These are phyloP conservation scores for Fusarium tjaetaba DNA, from an alignment of 2,329 filamentous ascomycete species.

Conservation along the genomic window DNA sequence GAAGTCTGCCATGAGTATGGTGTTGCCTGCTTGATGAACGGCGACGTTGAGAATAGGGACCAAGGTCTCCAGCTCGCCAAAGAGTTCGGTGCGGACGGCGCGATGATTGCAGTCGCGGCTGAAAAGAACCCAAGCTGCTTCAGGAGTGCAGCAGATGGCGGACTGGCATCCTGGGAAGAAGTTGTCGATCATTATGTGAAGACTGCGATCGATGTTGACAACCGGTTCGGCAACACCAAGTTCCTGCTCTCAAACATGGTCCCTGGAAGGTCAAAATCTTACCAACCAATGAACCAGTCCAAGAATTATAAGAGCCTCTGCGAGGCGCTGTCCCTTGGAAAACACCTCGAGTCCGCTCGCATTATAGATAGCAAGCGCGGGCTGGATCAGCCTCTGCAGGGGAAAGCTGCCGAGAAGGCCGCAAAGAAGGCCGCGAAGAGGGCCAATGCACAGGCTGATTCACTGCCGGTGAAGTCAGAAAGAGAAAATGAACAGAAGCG, in stretches of 20 bases:
- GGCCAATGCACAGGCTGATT: conserved; percentile 56
- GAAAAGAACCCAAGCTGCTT: conserved; percentile 94
- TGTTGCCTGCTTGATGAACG: conserved; percentile 95
- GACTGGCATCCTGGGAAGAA: conserved; percentile 77
- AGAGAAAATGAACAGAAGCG: conserved; percentile 46
- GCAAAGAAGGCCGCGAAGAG: conserved; percentile 48
- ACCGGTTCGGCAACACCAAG: conserved; percentile 93
- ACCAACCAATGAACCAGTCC: conserved; percentile 68
- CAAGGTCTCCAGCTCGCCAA: conserved; percentile 76
- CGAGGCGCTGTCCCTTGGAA: conserved; percentile 69
- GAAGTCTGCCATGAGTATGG: conserved; percentile 83
- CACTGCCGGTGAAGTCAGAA: conserved; percentile 55
- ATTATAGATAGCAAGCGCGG: conserved; percentile 72
- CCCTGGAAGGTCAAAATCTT: conserved; percentile 77
- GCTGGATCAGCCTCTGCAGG: conserved; percentile 61
- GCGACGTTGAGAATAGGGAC: conserved; percentile 82
- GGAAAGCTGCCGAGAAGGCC: conserved; percentile 50
- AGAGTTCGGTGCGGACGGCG: conserved; percentile 89
- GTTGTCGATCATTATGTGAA: conserved; percentile 81
- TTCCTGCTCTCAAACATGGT: conserved; percentile 87
- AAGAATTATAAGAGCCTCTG: conserved; percentile 79
- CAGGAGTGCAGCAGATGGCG: conserved; percentile 73
- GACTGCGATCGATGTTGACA: conserved; percentile 79
- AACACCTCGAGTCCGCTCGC: conserved; percentile 70
- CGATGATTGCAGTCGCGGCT: conserved; percentile 95